Evolutionary conservation across 2,329 filamentous ascomycete genomes (phyloP), one percentile per base, ranked within the genome.

Genomic region (Fusarium sp.): DNA sequence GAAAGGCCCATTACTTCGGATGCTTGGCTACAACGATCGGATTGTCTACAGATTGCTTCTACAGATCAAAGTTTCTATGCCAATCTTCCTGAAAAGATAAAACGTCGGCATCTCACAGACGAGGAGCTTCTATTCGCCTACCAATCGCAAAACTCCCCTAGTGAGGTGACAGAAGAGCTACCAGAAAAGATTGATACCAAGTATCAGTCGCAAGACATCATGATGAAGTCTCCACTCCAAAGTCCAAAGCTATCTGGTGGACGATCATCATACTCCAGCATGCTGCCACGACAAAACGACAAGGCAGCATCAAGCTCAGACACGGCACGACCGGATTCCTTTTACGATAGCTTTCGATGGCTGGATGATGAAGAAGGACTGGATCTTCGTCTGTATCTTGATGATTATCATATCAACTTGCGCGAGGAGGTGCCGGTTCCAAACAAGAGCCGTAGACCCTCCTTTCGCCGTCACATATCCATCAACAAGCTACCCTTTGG

Each of bases 271-370:
- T 49, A 71, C 40, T 71, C 69, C 38, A 76, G 58, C 33, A 78
- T 79, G 71, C 70, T 71, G 26, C 62, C 68, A 6, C 69, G 67
- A 13, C 59, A 71, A 18, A 53, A 52, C 20, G 71, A 75, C 26
- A 66, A 68, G 51, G 49, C 62, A 26, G 57, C 47, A 28, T 50
- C 53, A 26, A 63, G 59, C 20, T 51, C 69, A 26, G 71, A 71
- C 33, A 67, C 67, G 6, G 71, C 71, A 31, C 74, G 85, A 70
- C 79, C 85, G 36, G 83, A 87, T 51, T 85, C 86, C 2, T 82
- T 92, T 59, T 87, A 88, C 50, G 88, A 93, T 65, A 90, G 85
- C 74, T 91, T 93, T 70, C 85, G 89, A 49, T 93, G 91, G 90
- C 81, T 93, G 28, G 91, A 94, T 31, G 89, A 92, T 59, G 89